Base-by-base conservation (phyloP, 352 stramenopile genomes). In the Phytophthora brassicae region DNA sequence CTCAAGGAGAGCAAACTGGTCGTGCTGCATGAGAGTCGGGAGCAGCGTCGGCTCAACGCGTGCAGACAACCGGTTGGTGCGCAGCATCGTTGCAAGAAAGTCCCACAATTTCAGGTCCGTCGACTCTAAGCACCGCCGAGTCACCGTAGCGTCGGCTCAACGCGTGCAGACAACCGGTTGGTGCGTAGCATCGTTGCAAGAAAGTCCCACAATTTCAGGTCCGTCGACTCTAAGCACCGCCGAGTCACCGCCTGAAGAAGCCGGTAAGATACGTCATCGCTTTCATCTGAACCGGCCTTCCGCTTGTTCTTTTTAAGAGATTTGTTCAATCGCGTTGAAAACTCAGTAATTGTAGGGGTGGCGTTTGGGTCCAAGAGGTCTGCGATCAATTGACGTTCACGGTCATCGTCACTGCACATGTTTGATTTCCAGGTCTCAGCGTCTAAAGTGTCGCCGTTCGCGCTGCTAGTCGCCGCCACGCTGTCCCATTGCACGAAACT, bases 1-100 rank as follows among this genome's bases (percentile, higher is more conserved):
- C 48, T 94, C 74, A 8, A 94, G 70, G 13, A 92, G 60, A 41
- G 70, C 68, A 55, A 83, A 87, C 63, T 92, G 81, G 26, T 82
- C 67, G 70, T 88, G 64, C 46, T 83, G 66, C 70, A 92, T 89
- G 43, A 92, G 50, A 41, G 68, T 79, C 0, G 81, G 77, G 22
- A 94, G 48, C 4, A 94, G 64, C 35, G 76, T 63, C 7, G 86
- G 86, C 29, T 93, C 67, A 13, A 73, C 66, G 35, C 86, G 84
- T 1, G 81, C 65, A 6, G 84, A 93, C 36, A 94, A 61, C 6
- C 81, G 72, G 46, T 86, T 75, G 11, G 81, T 79, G 56, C 60
- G 50, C 11, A 94, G 53, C 52, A 86, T 75, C 1, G 63, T 51
- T 54, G 79, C 72, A 5, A 94, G 75, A 9, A 77, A 70, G 1